Percentiles rank a stretch among this genome's conserved stretches.
Conservation (phyloP, 345 rosid genomes). For the Eucalyptus coolabah region DNA sequence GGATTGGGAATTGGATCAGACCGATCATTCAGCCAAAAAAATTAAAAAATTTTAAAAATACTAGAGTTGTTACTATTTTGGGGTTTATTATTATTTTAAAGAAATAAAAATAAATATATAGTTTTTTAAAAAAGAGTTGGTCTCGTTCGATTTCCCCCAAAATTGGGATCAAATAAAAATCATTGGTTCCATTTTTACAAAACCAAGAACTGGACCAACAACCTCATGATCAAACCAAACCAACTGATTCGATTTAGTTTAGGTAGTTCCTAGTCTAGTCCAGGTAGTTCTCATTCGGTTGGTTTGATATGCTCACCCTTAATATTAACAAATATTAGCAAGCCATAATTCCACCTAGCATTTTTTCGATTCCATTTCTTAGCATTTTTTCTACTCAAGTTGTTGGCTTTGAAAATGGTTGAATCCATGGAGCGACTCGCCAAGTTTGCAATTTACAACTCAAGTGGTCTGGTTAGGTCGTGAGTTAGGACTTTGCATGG, state of each 20-base stretch:
- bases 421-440: background rate
- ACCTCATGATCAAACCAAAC: too few species aligned
- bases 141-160: fast-evolving
- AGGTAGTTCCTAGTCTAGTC: fast-evolving
- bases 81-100: too few species aligned
- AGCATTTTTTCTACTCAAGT: background rate
- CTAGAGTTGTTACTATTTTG: too few species aligned
- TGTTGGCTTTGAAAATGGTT: background rate
- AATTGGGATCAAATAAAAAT: fast-evolving
- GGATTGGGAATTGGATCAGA: too few species aligned
- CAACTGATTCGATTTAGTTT: fast-evolving
- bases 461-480: fast-evolving
- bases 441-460: background rate
- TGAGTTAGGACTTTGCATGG: background rate
- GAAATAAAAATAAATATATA: too few species aligned
- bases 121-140: too few species aligned
- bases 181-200: too few species aligned
- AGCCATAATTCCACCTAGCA: background rate
- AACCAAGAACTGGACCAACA: fast-evolving
- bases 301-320: too few species aligned
- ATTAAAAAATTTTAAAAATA: too few species aligned
- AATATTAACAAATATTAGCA: background rate
- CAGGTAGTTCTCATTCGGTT: too few species aligned
- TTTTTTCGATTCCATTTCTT: background rate
- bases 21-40: too few species aligned